These are phyloP conservation scores for Candolleomyces eurysporus DNA, from an alignment of 768 basidiomycete genomes.

Conservation along the genomic window DNA sequence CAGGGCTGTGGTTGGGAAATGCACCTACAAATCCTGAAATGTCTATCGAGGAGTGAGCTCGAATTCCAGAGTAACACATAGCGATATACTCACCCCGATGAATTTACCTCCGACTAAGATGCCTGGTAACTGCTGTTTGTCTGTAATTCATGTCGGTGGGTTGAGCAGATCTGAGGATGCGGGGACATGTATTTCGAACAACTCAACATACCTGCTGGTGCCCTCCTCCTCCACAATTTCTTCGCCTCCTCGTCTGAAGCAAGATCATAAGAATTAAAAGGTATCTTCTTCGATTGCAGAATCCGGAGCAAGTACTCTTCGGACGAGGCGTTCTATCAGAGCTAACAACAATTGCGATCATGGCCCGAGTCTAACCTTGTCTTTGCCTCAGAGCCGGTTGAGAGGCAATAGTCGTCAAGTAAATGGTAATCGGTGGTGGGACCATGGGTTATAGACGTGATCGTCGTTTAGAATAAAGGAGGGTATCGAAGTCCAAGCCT, in stretches of 20 bases:
- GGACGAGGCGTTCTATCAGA: background rate
- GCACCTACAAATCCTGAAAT: slow-evolving; percentile 69
- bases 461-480: background rate
- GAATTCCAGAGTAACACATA: background rate
- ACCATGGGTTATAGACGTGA: slow-evolving; percentile 42
- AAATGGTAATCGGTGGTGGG: slow-evolving; percentile 80
- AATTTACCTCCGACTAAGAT: slow-evolving; percentile 76
- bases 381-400: slow-evolving; percentile 74
- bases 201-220: slow-evolving; percentile 53
- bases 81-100: slow-evolving; percentile 60
- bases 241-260: slow-evolving; percentile 85
- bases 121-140: slow-evolving; percentile 82
- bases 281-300: slow-evolving; percentile 83
- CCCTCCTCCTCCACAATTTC: slow-evolving; percentile 76
- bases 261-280: slow-evolving; percentile 79
- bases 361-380: slow-evolving; percentile 52
- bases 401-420: slow-evolving; percentile 86
- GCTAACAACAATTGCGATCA: background rate
- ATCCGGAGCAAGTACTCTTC: slow-evolving; percentile 80
- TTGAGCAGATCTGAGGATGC: background rate
- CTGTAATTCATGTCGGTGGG: slow-evolving; percentile 31
- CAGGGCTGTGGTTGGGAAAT: background rate
- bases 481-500: too few species aligned
- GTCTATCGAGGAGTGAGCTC: slow-evolving; percentile 37
- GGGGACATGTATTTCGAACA: background rate